These are phyloP conservation scores for Scleroderma citrinum DNA, from an alignment of 768 basidiomycete genomes.

Conservation along the genomic window DNA sequence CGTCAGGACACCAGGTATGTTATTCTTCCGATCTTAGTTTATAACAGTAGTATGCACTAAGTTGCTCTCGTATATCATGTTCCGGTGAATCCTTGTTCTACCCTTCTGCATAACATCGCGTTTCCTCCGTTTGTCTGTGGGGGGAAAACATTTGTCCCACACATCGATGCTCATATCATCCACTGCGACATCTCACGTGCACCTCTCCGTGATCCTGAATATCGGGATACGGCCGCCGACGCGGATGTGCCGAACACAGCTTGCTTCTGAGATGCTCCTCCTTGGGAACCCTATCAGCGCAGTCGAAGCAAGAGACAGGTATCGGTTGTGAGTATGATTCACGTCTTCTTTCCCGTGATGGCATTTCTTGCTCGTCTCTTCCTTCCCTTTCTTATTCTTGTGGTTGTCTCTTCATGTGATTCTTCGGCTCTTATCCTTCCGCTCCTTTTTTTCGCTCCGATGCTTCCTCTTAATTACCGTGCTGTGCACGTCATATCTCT, in stretches of 20 bases:
- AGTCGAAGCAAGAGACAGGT: conserved; percentile 58
- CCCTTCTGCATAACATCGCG: too few relatives aligned
- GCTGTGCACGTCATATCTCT: neutral
- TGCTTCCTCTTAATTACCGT: conserved; percentile 11
- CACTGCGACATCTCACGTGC: conserved; percentile 13
- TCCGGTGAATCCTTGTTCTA: neutral
- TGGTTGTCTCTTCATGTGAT: neutral
- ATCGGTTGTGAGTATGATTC: conserved; percentile 58
- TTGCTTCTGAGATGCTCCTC: conserved; percentile 72
- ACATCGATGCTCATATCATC: too few relatives aligned
- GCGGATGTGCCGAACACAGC: conserved; percentile 31
- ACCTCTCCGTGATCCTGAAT: neutral
- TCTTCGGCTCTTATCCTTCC: neutral
- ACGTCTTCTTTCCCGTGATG: neutral
- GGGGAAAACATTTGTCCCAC: too few relatives aligned
- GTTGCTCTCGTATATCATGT: neutral
- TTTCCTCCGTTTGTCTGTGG: too few relatives aligned
- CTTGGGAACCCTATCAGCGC: conserved; percentile 66
- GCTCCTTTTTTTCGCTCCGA: conserved; percentile 10
- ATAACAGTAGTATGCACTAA: neutral
- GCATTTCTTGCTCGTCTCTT: neutral
- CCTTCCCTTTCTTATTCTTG: neutral
- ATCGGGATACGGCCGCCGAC: neutral
- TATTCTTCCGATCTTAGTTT: neutral
- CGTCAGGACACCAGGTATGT: conserved; percentile 69